These are phyloP conservation scores for Wickerhamiella australiensis DNA, from an alignment of 805 yeast genomes.

Conservation along the genomic window DNA sequence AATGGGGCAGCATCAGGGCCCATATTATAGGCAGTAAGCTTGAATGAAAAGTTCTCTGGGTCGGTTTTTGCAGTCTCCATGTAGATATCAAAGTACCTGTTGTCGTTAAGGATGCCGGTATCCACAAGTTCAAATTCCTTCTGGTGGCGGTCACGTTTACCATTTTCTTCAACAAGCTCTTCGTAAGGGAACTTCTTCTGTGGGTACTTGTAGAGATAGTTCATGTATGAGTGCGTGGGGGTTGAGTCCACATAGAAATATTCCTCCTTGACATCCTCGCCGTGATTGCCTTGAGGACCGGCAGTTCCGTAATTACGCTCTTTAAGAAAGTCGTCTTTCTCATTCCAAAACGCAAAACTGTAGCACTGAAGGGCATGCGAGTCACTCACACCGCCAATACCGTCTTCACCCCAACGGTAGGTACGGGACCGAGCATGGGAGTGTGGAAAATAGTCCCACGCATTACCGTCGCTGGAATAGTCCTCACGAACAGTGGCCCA, in stretches of 20 bases:
- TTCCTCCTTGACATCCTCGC: constrained; percentile 73
- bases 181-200: constrained; percentile 73
- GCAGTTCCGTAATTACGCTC: constrained; percentile 82
- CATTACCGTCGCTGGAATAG: constrained; percentile 74
- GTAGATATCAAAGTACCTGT: constrained; percentile 73
- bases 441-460: constrained; percentile 81
- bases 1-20: constrained; percentile 77
- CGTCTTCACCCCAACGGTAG: constrained; percentile 94
- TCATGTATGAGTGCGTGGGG: constrained; percentile 87
- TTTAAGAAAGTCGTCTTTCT: constrained; percentile 68
- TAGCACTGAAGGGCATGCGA: constrained; percentile 65
- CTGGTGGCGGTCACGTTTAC: constrained; percentile 51
- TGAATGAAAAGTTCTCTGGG: constrained; percentile 66
- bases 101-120: constrained; percentile 51
- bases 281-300: constrained; percentile 90
- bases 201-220: constrained; percentile 87
- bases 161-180: constrained; percentile 55
- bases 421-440: constrained; percentile 71
- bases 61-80: constrained; percentile 84
- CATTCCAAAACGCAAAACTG: constrained; percentile 86
- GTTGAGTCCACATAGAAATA: constrained; percentile 75
- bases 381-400: constrained; percentile 81
- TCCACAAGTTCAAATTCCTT: constrained; percentile 75
- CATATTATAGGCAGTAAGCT: constrained; percentile 80
- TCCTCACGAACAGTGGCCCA: constrained; percentile 71